Base-by-base conservation (phyloP, 345 rosid genomes). In the Salix koriyanagi region DNA sequence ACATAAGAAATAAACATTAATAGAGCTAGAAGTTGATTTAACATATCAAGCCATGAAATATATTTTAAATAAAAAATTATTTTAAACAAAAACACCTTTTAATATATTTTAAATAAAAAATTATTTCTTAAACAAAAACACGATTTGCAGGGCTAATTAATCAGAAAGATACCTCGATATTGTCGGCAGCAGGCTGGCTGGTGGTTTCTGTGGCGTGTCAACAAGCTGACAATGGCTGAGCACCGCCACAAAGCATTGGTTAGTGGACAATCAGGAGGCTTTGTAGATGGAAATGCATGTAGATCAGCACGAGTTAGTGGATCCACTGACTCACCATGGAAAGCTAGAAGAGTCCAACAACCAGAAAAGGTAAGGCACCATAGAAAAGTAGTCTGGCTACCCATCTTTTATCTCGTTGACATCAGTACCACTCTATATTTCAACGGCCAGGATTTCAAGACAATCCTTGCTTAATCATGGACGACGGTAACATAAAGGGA, bases 301-400 rank as follows among this genome's bases (percentile, higher is more conserved):
- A 76, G 81, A 81, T 82, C 76, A 87, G 80, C 77, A 84, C 69
- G 75, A 75, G 82, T 79, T 80, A 86, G 87, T 87, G 92, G 87
- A 81, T 78, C 68, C 80, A 81, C 77, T 75, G 73, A 70, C 67
- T 76, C 75, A 76, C 39, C 64, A 1, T 28, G 23, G 41, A 83
- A 84, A 79, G 81, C 23, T 8, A 69, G 71, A 39, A 75, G 68
- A 41, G 75, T 77, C 85, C 82, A 83, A 74, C 73, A 71, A 78
- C 70, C 67, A 52, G 79, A 79, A 81, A 80, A 82, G 37, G 85
- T n/a, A 66, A 68, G 77, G 79, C 84, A 65, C 74, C 80, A 5
- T 13, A 7, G 19, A 78, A 79, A 81, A 79, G 36, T 26, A 34
- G 28, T 1, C 28, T 30, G 39, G 30, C 14, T 19, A 34, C 58